Conservation (phyloP, 2,329 filamentous ascomycete species). For the Pseudogymnoascus sp. region DNA sequence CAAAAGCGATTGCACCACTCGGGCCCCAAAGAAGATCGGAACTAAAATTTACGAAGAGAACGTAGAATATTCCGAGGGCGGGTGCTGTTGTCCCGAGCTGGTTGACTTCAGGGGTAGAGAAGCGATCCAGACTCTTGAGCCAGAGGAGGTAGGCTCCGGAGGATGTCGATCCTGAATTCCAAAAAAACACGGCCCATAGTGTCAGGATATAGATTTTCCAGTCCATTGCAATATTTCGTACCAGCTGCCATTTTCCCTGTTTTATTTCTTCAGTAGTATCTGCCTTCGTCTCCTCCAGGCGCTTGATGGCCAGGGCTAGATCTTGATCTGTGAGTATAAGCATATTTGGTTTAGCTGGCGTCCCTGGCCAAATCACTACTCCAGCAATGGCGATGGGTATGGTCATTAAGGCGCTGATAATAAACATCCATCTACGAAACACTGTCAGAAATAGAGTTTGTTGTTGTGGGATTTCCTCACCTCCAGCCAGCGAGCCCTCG, state of each 20-base stretch:
- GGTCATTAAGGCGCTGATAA: slow-evolving; percentile 47
- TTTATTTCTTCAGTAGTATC: slow-evolving; percentile 32
- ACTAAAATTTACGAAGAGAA: slow-evolving; percentile 45
- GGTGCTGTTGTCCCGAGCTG: slow-evolving; percentile 46
- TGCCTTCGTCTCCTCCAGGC: slow-evolving; percentile 41
- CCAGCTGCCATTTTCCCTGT: slow-evolving; percentile 18
- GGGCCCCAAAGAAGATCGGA: slow-evolving; percentile 47
- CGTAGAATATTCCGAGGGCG: slow-evolving; percentile 50
- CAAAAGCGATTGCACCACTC: slow-evolving; percentile 48
- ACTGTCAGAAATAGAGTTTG: slow-evolving; percentile 24
- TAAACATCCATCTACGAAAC: slow-evolving; percentile 52
- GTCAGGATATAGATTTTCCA: slow-evolving; percentile 46
- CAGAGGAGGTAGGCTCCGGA: slow-evolving; percentile 48
- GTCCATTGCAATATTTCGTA: slow-evolving; percentile 32
- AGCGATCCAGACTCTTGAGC: slow-evolving; percentile 48
- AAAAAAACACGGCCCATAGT: slow-evolving; percentile 48
- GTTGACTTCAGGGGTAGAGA: slow-evolving; percentile 40
- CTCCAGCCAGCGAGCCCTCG: slow-evolving; percentile 29
- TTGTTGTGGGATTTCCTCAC: slow-evolving; percentile 12
- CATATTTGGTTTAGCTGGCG: slow-evolving; percentile 42
- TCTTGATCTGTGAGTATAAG: slow-evolving; percentile 41
- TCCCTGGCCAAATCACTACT: slow-evolving; percentile 45
- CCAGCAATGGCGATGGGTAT: slow-evolving; percentile 46
- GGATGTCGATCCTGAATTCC: slow-evolving; percentile 44
- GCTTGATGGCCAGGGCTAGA: slow-evolving; percentile 36